Conservation (phyloP, 2,329 filamentous ascomycete species). For the Penicillium sp. region DNA sequence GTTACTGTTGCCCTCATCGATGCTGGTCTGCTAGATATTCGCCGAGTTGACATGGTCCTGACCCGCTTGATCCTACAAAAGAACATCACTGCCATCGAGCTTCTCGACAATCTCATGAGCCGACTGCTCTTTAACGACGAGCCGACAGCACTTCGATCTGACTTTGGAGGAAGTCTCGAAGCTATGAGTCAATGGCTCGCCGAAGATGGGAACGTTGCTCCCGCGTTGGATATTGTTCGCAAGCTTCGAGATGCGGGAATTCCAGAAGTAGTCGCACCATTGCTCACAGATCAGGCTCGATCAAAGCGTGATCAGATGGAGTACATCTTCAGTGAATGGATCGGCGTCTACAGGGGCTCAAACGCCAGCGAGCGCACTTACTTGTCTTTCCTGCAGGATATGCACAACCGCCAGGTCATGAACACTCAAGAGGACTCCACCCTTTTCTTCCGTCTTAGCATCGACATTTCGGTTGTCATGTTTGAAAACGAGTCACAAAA, state of each 20-base stretch:
- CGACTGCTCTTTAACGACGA: conserved; percentile 71
- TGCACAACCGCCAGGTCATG: conserved; percentile 69
- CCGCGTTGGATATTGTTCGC: conserved; percentile 65
- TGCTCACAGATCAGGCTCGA: conserved; percentile 51
- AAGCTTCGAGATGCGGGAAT: conserved; percentile 54
- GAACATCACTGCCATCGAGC: conserved; percentile 66
- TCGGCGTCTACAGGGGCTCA: conserved; percentile 71
- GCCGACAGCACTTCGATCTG: conserved; percentile 71
- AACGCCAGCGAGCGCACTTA: conserved; percentile 66
- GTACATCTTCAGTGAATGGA: conserved; percentile 95
- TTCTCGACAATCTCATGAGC: conserved; percentile 74
- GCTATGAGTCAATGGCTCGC: conserved; percentile 74
- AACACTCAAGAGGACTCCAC: conserved; percentile 69
- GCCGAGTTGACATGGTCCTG: conserved; percentile 63
- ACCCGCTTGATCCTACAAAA: conserved; percentile 66
- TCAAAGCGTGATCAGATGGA: conserved; percentile 77
- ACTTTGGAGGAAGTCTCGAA: conserved; percentile 78
- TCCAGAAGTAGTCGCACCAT: conserved; percentile 50
- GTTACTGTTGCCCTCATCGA: conserved; percentile 57
- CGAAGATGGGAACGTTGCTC: conserved; percentile 61
- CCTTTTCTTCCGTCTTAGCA: conserved; percentile 70
- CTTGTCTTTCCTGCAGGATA: conserved; percentile 73
- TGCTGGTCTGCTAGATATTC: conserved; percentile 55
- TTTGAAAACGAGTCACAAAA: conserved; percentile 66
- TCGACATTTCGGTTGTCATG: conserved; percentile 71